Evolutionary conservation across 2,329 filamentous ascomycete genomes (phyloP), one percentile per base, ranked within the genome.

Genomic region (Diplodia mutila): DNA sequence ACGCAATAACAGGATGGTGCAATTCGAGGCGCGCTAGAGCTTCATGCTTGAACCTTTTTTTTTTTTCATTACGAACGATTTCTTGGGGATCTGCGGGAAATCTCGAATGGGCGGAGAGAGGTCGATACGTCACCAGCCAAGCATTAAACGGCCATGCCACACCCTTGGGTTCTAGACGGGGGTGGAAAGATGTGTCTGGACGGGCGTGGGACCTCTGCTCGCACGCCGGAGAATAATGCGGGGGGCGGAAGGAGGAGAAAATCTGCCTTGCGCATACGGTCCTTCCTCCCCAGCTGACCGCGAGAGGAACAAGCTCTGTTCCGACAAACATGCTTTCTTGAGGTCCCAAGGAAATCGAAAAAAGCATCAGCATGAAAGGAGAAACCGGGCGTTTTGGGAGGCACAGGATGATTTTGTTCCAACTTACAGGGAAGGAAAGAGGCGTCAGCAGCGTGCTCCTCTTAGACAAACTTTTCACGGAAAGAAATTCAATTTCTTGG

Each of bases 11-110:
- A 68, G 67, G 52, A 68, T 68, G 94, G 94, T 98, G 63, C 95
- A 99, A 82, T 98, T 99, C 76, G 94, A 99, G 85, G 95, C 95
- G 63, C 88, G 94, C 81, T 98, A 80, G 53, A 3, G 39, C n/a
- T 54, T 48, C 18, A 8, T 8, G 29, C 61, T 2, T 23, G 5
- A 2, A 16, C 16, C 16, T 25, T 4, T 18, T 29, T 25, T n/a
- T 4, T 2, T 37, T 23, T n/a, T n/a, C n/a, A 46, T 18, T 3
- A 29, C 27, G 12, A 55, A 55, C 16, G n/a, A 4, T n/a, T 5
- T 34, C 12, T 37, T 37, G 11, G 42, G 42, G 14, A 46, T 46
- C n/a, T 21, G 7, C 37, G 34, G 34, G 11, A 37, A 11, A 37
- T 9, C 12, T 37, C 12, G 21, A 21, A 46, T 18, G 8, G 18